These are phyloP conservation scores for Sedum album DNA, from an alignment of 164 flowering plant species.

Conservation along the genomic window DNA sequence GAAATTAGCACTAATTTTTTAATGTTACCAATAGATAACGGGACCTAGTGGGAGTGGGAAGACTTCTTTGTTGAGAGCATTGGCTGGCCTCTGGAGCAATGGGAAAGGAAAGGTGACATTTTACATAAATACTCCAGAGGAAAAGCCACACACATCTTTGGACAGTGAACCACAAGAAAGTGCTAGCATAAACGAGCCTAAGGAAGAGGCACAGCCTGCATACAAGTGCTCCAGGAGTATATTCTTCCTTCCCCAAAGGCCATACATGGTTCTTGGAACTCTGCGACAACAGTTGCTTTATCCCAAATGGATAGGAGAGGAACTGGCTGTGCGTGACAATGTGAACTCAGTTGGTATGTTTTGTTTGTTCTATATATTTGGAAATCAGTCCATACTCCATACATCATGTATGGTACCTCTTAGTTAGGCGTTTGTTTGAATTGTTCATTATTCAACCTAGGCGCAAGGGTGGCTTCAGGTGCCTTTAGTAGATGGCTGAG, in stretches of 20 bases:
- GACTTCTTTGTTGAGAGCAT: constrained; percentile 82
- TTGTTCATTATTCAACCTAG: background rate
- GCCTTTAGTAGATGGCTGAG: no score
- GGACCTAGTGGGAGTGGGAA: constrained; percentile 99
- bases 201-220: constrained; percentile 14
- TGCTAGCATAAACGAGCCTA: constrained; percentile 17
- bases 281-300: constrained; percentile 93
- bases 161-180: constrained; percentile 5
- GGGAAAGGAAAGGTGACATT: constrained; percentile 73
- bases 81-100: constrained; percentile 94
- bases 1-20: constrained; percentile 1
- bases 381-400: no score
- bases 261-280: constrained; percentile 94
- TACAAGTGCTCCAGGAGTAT: constrained; percentile 28
- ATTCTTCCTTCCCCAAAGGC: constrained; percentile 94
- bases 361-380: background rate
- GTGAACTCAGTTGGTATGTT: constrained; percentile 40
- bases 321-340: constrained; percentile 17
- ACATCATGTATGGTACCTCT: background rate
- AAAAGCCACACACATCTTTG: constrained; percentile 17
- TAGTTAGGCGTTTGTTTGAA: background rate
- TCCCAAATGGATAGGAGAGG: constrained; percentile 69
- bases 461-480: background rate
- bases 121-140: constrained; percentile 32
- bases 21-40: constrained; percentile 54